A percentile compares a stretch with the other conserved stretches of the same genome.
These are phyloP conservation scores for Boletus sp. DNA, from an alignment of 1,284 basidiomycete species.

Conservation along the genomic window DNA sequence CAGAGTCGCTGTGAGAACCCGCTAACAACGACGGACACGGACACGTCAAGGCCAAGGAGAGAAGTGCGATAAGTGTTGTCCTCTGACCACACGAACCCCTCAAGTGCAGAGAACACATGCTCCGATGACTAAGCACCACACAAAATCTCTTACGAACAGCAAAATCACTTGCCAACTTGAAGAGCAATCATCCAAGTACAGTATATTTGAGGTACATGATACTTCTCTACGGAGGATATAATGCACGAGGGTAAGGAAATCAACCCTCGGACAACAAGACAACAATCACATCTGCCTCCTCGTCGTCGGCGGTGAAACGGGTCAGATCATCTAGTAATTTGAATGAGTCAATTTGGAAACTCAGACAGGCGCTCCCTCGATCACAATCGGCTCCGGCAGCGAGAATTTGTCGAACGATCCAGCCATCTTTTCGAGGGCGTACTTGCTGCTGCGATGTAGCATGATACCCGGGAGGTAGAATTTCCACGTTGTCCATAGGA, in stretches of 20 bases:
- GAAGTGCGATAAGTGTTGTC: not conserved
- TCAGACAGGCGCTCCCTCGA: conserved; percentile 23
- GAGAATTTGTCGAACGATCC: conserved; percentile 50
- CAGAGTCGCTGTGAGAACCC: conserved; percentile 9
- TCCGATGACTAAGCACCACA: conserved; percentile 27
- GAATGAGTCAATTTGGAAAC: not conserved
- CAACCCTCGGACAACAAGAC: not conserved
- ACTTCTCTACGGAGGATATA: not conserved
- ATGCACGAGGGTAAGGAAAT: not conserved
- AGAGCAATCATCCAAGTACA: not conserved
- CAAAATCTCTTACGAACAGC: no score
- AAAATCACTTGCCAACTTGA: no score
- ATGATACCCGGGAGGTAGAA: conserved; percentile 56
- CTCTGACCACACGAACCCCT: not conserved
- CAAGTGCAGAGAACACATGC: not conserved
- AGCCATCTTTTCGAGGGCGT: conserved; percentile 46
- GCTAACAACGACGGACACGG: conserved; percentile 1
- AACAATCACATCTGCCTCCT: conserved; percentile 1
- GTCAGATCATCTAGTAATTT: not conserved
- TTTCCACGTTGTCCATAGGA: conserved; percentile 68
- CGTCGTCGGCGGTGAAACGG: not conserved
- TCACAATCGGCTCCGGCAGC: conserved; percentile 25
- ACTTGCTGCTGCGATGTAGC: conserved; percentile 29
- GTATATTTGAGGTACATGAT: not conserved
- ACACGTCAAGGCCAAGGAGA: conserved; percentile 6